Evolutionary conservation across 495 filamentous ascomycete genomes (phyloP), one percentile per base, ranked within the genome.

Genomic region (Aspergillus sclerotioniger): DNA sequence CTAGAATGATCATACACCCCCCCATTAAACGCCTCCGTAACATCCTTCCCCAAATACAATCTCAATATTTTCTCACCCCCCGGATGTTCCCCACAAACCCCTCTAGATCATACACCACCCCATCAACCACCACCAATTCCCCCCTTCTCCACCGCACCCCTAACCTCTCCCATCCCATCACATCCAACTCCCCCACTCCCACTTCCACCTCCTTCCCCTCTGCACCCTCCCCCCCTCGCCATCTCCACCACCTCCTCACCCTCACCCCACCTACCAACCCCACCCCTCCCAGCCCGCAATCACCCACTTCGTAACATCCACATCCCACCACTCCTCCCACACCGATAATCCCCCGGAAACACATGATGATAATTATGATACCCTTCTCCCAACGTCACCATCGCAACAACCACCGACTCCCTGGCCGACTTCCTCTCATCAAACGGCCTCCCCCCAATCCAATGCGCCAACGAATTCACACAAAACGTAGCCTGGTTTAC

Each of bases 401-500:
- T 76, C 48, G 91, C 91, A 32, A 90, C 92, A 70, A 94, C 81
- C 68, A 92, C 79, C 72, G 94, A 90, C 65, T 95, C 90, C 51
- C 91, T 84, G 56, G 91, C 90, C 51, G 87, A 90, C 81, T 92
- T 92, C 67, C 89, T 87, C 80, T 93, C 90, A 60, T 93, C 91
- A 71, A 93, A 96, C 33, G 91, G 91, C 75, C 94, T 91, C 65
- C 93, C 90, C 44, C 91, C 91, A 62, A 95, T 85, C 89, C 90
- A 96, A 75, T 96, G 91, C 50, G 91, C 91, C 54, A 95, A 79
- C 47, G 89, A 92, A 81, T 95, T 96, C 81, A 96, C 90, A 66
- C 91, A 95, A 82, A 94, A 94, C 57, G 91, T 94, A 59, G 90
- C 90, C 70, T 95, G 91, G 76, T 94, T 89, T 60, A 94, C 88